Evolutionary conservation across 208 protist genomes (phyloP), one percentile per base, ranked within the genome.

Genomic region (Leishmania tropica): DNA sequence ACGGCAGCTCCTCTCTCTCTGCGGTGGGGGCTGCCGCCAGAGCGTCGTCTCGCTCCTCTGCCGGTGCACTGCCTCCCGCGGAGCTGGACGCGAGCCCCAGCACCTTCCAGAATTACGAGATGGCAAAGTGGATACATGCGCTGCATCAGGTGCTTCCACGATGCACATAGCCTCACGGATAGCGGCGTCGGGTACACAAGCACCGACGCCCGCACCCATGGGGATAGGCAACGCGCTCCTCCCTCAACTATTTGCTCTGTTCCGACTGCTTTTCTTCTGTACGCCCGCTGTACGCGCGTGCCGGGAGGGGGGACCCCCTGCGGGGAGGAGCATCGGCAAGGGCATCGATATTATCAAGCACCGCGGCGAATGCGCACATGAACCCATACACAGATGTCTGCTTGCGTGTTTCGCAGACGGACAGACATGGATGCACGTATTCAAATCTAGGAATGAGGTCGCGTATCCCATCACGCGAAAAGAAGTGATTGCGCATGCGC

Each of bases 101-200:
- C 64, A 86, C 8, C 17, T 83, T 86, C 40, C 83, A 86, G 35
- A 83, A 80, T 45, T 86, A 86, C 51, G 83, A 86, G 67, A 56
- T 80, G 65, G 83, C 83, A 2, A 79, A 77, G 83, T 86, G 83
- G 83, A 67, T 83, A 0, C 80, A 83, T 45, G 78, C 83, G 31
- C 35, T 80, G 51, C 83, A 80, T n/a, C 78, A 86, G 58, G 42
- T 78, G 2, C 64, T 86, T 13, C 75, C 78, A 15, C 72, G 83
- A 10, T 86, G 83, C 62, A 47, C 47, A 5, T 86, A 51, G 67
- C 7, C 53, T 31, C 37, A 28, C 6, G 72, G 28, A 24, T 45
- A 28, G 72, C 19, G 72, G 71, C 2, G 1, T 3, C 24, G n/a
- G n/a, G 28, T n/a, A 37, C 45, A 19, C 13, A 37, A 31, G 24